phyloP scores from a whole-genome alignment of 306 rosid genomes.

The Sesbania bispinosa region DNA sequence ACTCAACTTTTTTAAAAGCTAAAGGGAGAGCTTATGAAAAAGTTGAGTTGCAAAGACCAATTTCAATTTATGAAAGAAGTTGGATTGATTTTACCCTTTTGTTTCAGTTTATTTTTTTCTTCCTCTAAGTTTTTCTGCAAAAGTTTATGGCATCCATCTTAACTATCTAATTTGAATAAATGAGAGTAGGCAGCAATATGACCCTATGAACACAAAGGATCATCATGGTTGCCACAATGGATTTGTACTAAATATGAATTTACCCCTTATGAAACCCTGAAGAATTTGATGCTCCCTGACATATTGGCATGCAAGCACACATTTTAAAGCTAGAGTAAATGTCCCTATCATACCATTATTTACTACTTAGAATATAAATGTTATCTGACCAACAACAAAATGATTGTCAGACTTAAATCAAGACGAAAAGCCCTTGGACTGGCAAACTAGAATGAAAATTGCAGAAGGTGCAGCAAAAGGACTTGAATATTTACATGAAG shows the following conservation, averaged over 20 bases:
- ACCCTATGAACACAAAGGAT: background rate
- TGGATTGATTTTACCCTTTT: no score
- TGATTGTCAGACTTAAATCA: constrained; percentile 42
- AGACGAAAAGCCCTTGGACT: constrained; percentile 51
- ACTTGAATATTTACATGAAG: constrained; percentile 75
- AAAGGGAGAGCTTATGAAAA: no score
- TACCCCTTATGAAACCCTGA: background rate
- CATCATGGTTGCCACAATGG: background rate
- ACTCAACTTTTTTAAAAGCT: no score
- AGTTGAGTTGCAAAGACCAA: no score
- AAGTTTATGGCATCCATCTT: background rate
- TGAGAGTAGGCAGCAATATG: background rate
- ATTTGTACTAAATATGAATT: background rate
- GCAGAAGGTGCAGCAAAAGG: constrained; percentile 91
- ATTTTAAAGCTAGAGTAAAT: background rate
- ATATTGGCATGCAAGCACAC: background rate
- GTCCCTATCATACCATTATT: background rate
- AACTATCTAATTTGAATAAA: background rate
- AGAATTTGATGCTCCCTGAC: background rate
- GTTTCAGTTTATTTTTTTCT: no score
- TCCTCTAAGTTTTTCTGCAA: no score
- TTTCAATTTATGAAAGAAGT: no score
- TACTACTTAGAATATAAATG: background rate
- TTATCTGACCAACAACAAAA: background rate
- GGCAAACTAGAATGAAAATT: constrained; percentile 74